A percentile compares a stretch with the other conserved stretches of the same genome.
Evolutionary conservation across 768 basidiomycete species (phyloP).

Genomic region (Rossbeevera mucosa): DNA sequence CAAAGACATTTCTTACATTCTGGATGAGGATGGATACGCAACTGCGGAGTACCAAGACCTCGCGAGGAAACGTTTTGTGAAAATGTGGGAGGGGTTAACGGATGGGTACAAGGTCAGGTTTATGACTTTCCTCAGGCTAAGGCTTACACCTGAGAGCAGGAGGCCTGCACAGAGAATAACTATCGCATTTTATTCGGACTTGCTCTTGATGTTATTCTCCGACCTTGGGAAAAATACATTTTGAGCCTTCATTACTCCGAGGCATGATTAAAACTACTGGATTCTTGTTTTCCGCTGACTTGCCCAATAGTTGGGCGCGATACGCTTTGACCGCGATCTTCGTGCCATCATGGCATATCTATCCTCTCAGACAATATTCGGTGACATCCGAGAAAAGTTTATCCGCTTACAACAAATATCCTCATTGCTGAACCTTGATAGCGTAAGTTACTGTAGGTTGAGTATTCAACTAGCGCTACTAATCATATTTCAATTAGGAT

Average conservation of each 20-base stretch:
- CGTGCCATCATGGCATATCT: conserved; percentile 80
- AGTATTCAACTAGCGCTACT: background rate
- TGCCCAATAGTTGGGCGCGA: conserved; percentile 74
- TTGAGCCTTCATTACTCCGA: conserved; percentile 82
- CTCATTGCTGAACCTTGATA: conserved; percentile 84
- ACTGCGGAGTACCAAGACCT: conserved; percentile 81
- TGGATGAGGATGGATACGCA: conserved; percentile 86
- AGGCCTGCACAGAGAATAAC: conserved; percentile 82
- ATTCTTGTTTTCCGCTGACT: background rate
- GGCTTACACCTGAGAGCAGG: conserved; percentile 41
- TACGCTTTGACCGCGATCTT: conserved; percentile 91
- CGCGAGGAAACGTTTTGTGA: conserved; percentile 86
- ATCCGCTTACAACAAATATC: conserved; percentile 88
- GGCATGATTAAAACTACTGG: conserved; percentile 39
- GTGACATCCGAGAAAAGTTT: conserved; percentile 91
- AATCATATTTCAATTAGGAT: conserved; percentile 48
- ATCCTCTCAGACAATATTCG: conserved; percentile 83
- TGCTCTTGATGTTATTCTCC: conserved; percentile 80
- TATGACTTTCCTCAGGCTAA: background rate
- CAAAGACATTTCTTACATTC: conserved; percentile 80
- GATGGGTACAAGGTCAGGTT: conserved; percentile 77
- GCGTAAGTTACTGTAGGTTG: conserved; percentile 39
- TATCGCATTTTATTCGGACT: conserved; percentile 83
- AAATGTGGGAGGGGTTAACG: conserved; percentile 79
- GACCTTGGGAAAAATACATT: conserved; percentile 92